phyloP scores from a whole-genome alignment of 179 eudicot species.

The Carnegiea gigantea region DNA sequence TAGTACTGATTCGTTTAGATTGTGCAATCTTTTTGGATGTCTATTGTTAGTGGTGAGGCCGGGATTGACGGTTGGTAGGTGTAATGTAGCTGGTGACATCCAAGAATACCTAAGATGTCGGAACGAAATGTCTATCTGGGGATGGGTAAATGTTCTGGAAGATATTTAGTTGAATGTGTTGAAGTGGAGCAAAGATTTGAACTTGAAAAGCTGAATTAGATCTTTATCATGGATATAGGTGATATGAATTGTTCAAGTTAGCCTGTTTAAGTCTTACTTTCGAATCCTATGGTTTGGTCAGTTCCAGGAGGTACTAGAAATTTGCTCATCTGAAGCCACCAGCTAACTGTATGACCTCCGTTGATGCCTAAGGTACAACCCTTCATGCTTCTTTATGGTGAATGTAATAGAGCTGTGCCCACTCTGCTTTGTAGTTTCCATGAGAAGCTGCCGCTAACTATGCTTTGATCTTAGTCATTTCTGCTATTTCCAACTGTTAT shows the following conservation, averaged over 20 bases:
- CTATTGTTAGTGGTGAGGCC: neutral
- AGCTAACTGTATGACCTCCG: too few species aligned
- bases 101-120: neutral
- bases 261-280: neutral
- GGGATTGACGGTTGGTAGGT: slow-evolving; percentile 4
- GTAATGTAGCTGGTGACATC: neutral
- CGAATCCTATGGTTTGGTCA: neutral
- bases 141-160: neutral
- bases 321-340: neutral
- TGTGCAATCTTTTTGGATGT: neutral
- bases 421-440: too few species aligned
- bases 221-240: neutral
- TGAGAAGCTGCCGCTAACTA: too few species aligned
- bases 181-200: too few species aligned
- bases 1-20: neutral
- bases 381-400: too few species aligned
- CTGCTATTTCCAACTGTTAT: too few species aligned
- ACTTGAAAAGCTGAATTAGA: neutral
- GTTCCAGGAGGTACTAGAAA: neutral
- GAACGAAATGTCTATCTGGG: too few species aligned
- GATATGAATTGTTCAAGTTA: neutral
- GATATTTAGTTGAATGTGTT: neutral
- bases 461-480: too few species aligned
- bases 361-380: too few species aligned
- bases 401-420: too few species aligned